Evolutionary conservation across 1,139 yeast species (phyloP).

Genomic region (Meyerozyma guilliermondii): DNA sequence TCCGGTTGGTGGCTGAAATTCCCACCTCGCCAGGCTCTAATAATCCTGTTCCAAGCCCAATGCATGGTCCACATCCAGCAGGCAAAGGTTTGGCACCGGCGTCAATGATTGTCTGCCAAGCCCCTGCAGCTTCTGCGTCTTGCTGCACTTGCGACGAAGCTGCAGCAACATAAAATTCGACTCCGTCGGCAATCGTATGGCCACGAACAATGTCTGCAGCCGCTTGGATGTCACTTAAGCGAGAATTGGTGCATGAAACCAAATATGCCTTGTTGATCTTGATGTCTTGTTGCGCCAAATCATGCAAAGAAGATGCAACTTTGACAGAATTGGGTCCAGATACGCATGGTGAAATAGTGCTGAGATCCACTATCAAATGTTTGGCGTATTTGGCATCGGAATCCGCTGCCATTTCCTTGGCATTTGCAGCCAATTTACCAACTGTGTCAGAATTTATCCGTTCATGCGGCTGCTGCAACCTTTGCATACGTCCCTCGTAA

Average conservation of each 20-base stretch:
- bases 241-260: slow-evolving; percentile 96
- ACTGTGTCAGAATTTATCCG: slow-evolving; percentile 67
- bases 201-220: slow-evolving; percentile 87
- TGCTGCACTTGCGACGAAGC: slow-evolving; percentile 91
- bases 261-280: slow-evolving; percentile 89
- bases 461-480: slow-evolving; percentile 79
- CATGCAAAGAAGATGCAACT: slow-evolving; percentile 72
- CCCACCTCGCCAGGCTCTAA: slow-evolving; percentile 96
- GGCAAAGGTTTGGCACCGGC: slow-evolving; percentile 96
- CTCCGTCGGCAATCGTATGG: slow-evolving; percentile 78
- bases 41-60: slow-evolving; percentile 92
- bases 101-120: slow-evolving; percentile 83
- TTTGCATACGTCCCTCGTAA: slow-evolving; percentile 63
- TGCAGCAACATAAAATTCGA: slow-evolving; percentile 95
- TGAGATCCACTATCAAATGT: slow-evolving; percentile 72
- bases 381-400: slow-evolving; percentile 81
- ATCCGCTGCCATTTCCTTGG: slow-evolving; percentile 48
- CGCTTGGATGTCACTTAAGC: slow-evolving; percentile 87
- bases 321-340: slow-evolving; percentile 98
- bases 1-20: slow-evolving; percentile 95
- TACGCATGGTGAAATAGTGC: slow-evolving; percentile 83
- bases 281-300: slow-evolving; percentile 66
- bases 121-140: slow-evolving; percentile 86
- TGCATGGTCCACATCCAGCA: slow-evolving; percentile 99
- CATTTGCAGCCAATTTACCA: slow-evolving; percentile 39